Conservation (phyloP, 2,329 filamentous ascomycete genomes). For the Apiospora koreana region DNA sequence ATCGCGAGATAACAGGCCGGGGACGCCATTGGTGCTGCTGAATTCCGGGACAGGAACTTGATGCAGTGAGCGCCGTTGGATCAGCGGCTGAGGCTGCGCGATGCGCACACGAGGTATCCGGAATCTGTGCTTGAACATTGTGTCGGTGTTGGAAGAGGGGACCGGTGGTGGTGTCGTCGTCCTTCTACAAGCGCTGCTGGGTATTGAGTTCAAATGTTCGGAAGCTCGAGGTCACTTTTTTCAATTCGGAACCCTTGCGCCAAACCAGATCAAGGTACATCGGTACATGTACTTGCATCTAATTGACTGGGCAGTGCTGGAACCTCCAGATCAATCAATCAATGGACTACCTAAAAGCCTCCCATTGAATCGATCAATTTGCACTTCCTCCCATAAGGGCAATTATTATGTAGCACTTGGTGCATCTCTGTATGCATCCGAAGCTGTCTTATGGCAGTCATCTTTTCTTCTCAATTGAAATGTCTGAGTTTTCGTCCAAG, state of each 20-base stretch:
- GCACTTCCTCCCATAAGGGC: no score
- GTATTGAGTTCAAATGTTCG: neutral
- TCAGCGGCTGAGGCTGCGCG: slow-evolving; percentile 33
- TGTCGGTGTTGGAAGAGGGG: slow-evolving; percentile 21
- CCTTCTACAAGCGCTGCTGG: slow-evolving; percentile 2
- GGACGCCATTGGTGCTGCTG: slow-evolving; percentile 49
- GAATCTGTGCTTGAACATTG: slow-evolving; percentile 57
- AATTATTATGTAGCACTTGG: neutral
- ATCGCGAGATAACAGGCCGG: slow-evolving; percentile 68
- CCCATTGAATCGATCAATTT: no score
- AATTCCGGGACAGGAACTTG: slow-evolving; percentile 45
- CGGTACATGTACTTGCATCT: neutral
- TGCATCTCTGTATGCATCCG: no score
- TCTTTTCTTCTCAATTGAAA: no score
- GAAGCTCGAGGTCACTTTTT: slow-evolving; percentile 6
- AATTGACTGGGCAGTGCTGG: no score
- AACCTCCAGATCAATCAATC: no score
- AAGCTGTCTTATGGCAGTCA: no score
- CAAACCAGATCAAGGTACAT: neutral
- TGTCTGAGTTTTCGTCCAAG: no score
- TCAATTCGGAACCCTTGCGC: slow-evolving; percentile 1
- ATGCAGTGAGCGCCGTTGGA: slow-evolving; percentile 45
- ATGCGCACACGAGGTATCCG: slow-evolving; percentile 48
- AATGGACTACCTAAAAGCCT: no score
- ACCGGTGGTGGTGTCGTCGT: neutral